These are phyloP conservation scores for Emericellopsis atlantica DNA, from an alignment of 2,329 filamentous ascomycete species.

Conservation along the genomic window DNA sequence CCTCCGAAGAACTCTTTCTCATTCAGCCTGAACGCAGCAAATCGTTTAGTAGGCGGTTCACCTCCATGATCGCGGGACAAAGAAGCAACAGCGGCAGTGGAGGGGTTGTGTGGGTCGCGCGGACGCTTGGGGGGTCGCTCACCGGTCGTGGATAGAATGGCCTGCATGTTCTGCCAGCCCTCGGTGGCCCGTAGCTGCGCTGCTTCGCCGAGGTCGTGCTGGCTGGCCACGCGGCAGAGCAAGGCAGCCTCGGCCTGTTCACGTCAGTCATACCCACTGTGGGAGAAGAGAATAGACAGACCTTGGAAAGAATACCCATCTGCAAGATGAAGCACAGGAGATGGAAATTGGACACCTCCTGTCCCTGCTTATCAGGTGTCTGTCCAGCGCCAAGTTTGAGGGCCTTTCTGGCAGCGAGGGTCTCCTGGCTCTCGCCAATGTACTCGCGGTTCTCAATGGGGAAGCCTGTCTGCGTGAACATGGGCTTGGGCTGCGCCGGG, in stretches of 20 bases:
- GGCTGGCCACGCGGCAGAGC: conserved; percentile 72
- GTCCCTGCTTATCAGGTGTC: conserved; percentile 47
- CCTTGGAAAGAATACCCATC: conserved; percentile 75
- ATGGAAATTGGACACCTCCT: conserved; percentile 83
- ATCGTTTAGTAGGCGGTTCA: conserved; percentile 51
- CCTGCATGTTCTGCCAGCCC: conserved; percentile 88
- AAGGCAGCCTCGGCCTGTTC: conserved; percentile 76
- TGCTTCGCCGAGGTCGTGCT: conserved; percentile 68
- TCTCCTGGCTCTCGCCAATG: conserved; percentile 77
- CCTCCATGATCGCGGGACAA: conserved; percentile 15
- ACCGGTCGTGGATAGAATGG: conserved; percentile 93
- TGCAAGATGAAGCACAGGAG: conserved; percentile 76
- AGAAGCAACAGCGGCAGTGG: conserved; percentile 12
- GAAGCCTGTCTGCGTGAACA: conserved; percentile 65
- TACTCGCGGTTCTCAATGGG: conserved; percentile 85
- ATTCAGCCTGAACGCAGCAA: conserved; percentile 54
- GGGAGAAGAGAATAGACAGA: conserved; percentile 25
- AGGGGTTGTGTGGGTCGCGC: conserved; percentile 18
- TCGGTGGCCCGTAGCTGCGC: conserved; percentile 74
- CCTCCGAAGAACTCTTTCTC: conserved; percentile 10
- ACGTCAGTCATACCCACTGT: background rate
- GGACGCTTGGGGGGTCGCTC: conserved; percentile 78
- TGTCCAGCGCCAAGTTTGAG: conserved; percentile 50
- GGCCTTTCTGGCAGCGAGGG: conserved; percentile 52
- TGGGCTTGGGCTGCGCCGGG: conserved; percentile 64